Evolutionary conservation across 331 rosid species (phyloP), one percentile per base, ranked within the genome.

Genomic region (Telfairia occidentalis): DNA sequence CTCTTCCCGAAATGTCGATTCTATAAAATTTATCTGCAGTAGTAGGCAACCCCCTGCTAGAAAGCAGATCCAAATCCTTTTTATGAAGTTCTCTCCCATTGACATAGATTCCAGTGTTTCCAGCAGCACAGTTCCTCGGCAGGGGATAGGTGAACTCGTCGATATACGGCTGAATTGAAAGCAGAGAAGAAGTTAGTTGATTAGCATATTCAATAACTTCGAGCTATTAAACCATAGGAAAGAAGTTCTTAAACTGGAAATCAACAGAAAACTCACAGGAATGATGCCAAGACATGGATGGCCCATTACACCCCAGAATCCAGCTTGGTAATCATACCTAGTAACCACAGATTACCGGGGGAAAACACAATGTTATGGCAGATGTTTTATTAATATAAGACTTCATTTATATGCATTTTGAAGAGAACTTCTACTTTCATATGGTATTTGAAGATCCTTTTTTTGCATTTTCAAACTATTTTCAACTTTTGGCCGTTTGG

Each of bases 281-380:
- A 86, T 83, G 57, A 86, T 81, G 79, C 89, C 87, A 32, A 81
- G 87, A 81, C 89, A 86, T 61, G 83, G 75, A 58, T 86, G 84
- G 60, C 84, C 86, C 78, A 83, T 83, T 74, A 81, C 86, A 64
- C 89, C 89, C 89, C 89, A 86, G 83, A 86, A 86, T 48, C 89
- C 89, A 54, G 89, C 87, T 69, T 71, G 84, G 60, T 72, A 81
- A 80, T 86, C 89, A 64, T 86, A 86, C 89, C 89, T 86, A 67
- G 55, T 40, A 60, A 77, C 59, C 52, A 64, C 42, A 54, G 49
- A 72, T 23, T 55, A 29, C 54, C 74, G 42, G 42, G 13, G 11
- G 38, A 54, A 77, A 16, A 0, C 38, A 45, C 34, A 30, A 21
- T 48, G 57, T 29, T n/a, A 73, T 49, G 32, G 32, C 63, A 38